Evolutionary conservation across 352 stramenopile genomes (phyloP).

Genomic region (Phytophthora tentaculata): DNA sequence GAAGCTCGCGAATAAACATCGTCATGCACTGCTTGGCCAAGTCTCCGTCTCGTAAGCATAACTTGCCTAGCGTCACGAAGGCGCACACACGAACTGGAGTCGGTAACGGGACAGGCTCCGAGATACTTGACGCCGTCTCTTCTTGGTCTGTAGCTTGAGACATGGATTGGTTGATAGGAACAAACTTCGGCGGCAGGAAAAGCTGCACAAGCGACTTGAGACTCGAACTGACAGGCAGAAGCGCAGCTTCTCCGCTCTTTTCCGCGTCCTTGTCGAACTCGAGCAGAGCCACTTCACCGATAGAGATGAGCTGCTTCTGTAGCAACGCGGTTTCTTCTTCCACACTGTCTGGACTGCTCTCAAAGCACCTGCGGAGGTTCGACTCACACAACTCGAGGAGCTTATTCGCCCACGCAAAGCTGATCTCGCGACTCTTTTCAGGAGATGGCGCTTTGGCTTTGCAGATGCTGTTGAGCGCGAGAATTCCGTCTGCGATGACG

Average conservation of each 20-base stretch:
- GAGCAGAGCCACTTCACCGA: constrained; percentile 81
- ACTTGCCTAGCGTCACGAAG: constrained; percentile 94
- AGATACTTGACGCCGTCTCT: constrained; percentile 21
- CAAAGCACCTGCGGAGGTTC: constrained; percentile 68
- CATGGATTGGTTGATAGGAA: constrained; percentile 33
- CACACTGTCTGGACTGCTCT: constrained; percentile 56
- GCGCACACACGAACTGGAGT: constrained; percentile 90
- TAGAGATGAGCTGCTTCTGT: constrained; percentile 82
- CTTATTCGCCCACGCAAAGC: constrained; percentile 70
- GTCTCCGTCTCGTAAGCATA: constrained; percentile 94
- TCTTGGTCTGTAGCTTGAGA: constrained; percentile 26
- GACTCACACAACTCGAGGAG: constrained; percentile 68
- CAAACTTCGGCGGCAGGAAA: constrained; percentile 77
- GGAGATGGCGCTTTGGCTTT: constrained; percentile 66
- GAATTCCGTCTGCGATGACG: constrained; percentile 76
- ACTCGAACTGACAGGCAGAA: constrained; percentile 56
- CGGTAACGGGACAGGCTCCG: constrained; percentile 53
- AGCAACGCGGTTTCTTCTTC: constrained; percentile 61
- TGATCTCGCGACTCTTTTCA: constrained; percentile 65
- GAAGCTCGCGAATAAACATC: constrained; percentile 95
- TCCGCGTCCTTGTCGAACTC: constrained; percentile 83
- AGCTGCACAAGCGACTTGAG: constrained; percentile 77
- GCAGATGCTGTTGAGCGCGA: constrained; percentile 80
- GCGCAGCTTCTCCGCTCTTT: constrained; percentile 49
- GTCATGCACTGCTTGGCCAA: constrained; percentile 95